These are phyloP conservation scores for Podaxis sp. DNA, from an alignment of 768 basidiomycete genomes.

Conservation along the genomic window DNA sequence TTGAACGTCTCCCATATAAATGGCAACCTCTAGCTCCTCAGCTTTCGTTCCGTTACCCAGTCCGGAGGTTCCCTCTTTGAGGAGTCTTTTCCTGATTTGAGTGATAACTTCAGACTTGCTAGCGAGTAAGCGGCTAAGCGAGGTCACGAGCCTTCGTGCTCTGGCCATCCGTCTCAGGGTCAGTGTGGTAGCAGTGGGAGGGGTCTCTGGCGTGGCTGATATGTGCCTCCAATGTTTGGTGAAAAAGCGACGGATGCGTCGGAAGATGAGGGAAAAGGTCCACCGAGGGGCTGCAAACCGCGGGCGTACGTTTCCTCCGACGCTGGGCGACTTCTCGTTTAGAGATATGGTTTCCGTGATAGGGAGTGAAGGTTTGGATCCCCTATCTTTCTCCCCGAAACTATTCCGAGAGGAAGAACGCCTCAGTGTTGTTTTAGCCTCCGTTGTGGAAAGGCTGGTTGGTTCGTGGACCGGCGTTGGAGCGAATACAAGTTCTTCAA, in stretches of 20 bases:
- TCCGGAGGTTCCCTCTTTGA: conserved; percentile 30
- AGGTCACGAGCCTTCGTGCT: conserved; percentile 74
- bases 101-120: conserved; percentile 82
- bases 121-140: conserved; percentile 67
- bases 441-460: background rate
- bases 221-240: conserved; percentile 18
- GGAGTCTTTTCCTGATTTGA: conserved; percentile 71
- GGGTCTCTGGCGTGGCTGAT: conserved; percentile 15
- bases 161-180: conserved; percentile 77
- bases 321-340: conserved; percentile 18
- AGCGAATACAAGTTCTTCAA: conserved; percentile 67
- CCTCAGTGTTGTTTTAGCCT: background rate
- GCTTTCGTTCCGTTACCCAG: conserved; percentile 34
- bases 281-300: conserved; percentile 29
- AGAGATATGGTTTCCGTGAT: conserved; percentile 17
- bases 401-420: background rate
- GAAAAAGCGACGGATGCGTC: conserved; percentile 31
- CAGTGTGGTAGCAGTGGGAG: conserved; percentile 31
- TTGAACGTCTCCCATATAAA: conserved; percentile 90
- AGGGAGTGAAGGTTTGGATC: background rate
- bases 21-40: conserved; percentile 66
- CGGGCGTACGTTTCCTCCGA: conserved; percentile 20
- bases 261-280: conserved; percentile 30
- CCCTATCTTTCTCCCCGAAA: background rate
- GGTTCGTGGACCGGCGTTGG: background rate